Conservation (phyloP, 2,329 filamentous ascomycete species). For the Penicillium sp. region DNA sequence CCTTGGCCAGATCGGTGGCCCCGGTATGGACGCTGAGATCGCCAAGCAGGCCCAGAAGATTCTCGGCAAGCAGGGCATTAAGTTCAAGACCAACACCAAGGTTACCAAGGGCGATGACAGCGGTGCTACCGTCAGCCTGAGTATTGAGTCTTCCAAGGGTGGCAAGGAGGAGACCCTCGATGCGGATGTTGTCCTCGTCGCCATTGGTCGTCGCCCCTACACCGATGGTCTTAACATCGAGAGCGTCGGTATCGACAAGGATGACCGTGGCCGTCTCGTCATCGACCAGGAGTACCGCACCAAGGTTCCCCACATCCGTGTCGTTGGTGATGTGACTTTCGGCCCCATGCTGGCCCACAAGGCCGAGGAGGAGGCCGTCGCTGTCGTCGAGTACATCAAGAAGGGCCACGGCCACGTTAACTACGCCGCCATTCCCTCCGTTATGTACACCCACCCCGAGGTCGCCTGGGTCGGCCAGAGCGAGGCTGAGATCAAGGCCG, state of each 20-base stretch:
- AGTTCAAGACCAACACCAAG: conserved; percentile 98
- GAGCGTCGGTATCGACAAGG: conserved; percentile 72
- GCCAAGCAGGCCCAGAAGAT: conserved; percentile 91
- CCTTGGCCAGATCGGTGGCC: conserved; percentile 91
- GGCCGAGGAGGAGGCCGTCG: conserved; percentile 96
- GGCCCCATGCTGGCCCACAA: conserved; percentile 99
- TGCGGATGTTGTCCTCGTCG: conserved; percentile 91
- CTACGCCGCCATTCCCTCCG: conserved; percentile 94
- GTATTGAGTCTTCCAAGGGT: conserved; percentile 90
- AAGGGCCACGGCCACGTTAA: conserved; percentile 99
- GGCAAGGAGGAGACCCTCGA: conserved; percentile 92
- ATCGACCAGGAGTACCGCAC: conserved; percentile 99
- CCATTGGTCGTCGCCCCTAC: conserved; percentile 94
- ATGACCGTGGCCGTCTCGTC: conserved; percentile 90
- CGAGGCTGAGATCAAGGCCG: conserved; percentile 90
- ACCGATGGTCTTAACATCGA: conserved; percentile 88
- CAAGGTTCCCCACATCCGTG: conserved; percentile 94
- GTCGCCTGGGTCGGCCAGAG: conserved; percentile 98
- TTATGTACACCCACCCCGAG: conserved; percentile 99
- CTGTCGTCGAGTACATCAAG: conserved; percentile 93
- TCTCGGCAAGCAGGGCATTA: conserved; percentile 92
- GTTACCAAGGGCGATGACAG: conserved; percentile 80
- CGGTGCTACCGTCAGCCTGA: conserved; percentile 75
- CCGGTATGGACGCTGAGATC: conserved; percentile 94
- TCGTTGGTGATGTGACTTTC: conserved; percentile 94